Percentiles rank a stretch among this genome's conserved stretches.
Conservation (phyloP, 371 early-diverging fungal species). For the Mucor plumbeus region DNA sequence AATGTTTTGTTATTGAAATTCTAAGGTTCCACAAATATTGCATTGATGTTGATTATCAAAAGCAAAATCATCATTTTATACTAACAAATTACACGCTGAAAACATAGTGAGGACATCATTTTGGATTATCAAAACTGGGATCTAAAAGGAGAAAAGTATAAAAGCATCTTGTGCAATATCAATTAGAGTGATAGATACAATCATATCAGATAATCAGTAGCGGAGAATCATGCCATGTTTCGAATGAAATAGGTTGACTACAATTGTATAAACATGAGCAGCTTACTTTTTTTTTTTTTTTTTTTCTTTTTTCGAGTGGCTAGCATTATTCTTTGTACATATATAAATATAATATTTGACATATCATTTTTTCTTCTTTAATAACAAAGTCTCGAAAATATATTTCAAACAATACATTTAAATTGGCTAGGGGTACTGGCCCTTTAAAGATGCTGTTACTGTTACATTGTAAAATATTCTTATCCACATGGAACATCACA, state of each 20-base stretch:
- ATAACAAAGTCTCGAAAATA: background rate
- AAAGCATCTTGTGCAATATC: background rate
- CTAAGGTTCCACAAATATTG: background rate
- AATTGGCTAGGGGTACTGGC: background rate
- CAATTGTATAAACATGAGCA: background rate
- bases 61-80: background rate
- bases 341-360: too few relatives aligned
- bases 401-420: background rate
- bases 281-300: background rate
- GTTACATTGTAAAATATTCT: background rate
- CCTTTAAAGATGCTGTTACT: background rate
- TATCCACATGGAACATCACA: background rate
- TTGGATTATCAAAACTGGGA: conserved; percentile 3
- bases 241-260: background rate
- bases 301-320: too few relatives aligned
- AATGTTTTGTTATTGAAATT: background rate
- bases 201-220: background rate
- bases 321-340: too few relatives aligned
- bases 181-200: background rate
- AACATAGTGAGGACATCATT: background rate
- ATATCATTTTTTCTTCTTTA: too few relatives aligned
- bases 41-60: background rate
- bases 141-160: background rate
- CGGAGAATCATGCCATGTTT: conserved; percentile 2
- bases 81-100: background rate